These are phyloP conservation scores for Trichomonascaceae sp. DNA, from an alignment of 1,139 yeast genomes.

Conservation along the genomic window DNA sequence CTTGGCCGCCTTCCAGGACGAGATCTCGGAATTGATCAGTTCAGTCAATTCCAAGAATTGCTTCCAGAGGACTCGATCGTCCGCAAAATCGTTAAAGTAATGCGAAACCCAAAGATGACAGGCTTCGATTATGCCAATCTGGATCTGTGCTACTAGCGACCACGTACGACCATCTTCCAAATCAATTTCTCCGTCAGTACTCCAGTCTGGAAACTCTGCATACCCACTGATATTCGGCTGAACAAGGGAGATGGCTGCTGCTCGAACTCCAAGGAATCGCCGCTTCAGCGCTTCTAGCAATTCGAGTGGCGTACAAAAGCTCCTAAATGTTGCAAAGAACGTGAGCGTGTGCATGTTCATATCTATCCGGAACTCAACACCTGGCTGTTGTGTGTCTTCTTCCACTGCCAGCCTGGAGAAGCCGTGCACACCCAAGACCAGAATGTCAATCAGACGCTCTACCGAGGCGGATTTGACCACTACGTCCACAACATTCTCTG, in stretches of 20 bases:
- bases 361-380: slow-evolving; percentile 36
- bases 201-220: slow-evolving; percentile 32
- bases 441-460: slow-evolving; percentile 46
- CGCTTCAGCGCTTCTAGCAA: slow-evolving; percentile 37
- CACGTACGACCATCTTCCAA: slow-evolving; percentile 30
- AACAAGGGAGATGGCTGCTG: slow-evolving; percentile 42
- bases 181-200: slow-evolving; percentile 20
- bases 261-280: slow-evolving; percentile 45
- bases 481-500: slow-evolving; percentile 23
- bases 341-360: slow-evolving; percentile 47
- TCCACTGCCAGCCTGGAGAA: slow-evolving; percentile 37
- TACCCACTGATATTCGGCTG: slow-evolving; percentile 8
- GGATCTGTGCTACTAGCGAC: slow-evolving; percentile 57
- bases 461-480: slow-evolving; percentile 49
- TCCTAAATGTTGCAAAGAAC: slow-evolving; percentile 51
- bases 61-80: slow-evolving; percentile 48
- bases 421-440: slow-evolving; percentile 48
- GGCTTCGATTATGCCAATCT: slow-evolving; percentile 71
- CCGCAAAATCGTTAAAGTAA: slow-evolving; percentile 64
- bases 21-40: slow-evolving; percentile 52
- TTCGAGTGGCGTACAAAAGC: slow-evolving; percentile 43
- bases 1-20: slow-evolving; percentile 41
- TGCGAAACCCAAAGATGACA: slow-evolving; percentile 57
- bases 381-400: slow-evolving; percentile 25
- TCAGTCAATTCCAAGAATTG: slow-evolving; percentile 55